phyloP scores from a whole-genome alignment of 1,284 basidiomycete genomes.

The Ceratobasidium sp. region DNA sequence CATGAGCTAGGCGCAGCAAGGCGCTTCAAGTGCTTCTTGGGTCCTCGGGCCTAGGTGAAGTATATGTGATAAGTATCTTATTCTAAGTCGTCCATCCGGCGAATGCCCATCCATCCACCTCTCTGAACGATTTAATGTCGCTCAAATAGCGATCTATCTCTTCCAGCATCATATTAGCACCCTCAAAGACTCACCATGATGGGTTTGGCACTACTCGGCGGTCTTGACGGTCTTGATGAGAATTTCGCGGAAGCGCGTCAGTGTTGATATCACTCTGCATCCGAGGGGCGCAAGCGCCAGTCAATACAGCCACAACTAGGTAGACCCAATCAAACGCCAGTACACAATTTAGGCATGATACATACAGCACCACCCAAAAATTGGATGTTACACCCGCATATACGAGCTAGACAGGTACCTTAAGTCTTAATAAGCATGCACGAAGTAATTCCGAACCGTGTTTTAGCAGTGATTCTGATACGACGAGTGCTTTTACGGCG shows the following conservation, averaged over 20 bases:
- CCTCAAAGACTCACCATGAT: constrained; percentile 26
- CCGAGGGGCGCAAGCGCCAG: constrained; percentile 1
- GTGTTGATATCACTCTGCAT: constrained; percentile 34
- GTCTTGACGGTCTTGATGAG: constrained; percentile 43
- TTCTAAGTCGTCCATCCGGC: constrained; percentile 18
- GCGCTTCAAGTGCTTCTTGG: constrained; percentile 99
- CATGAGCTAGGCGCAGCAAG: constrained; percentile 97
- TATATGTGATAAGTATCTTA: constrained; percentile 1
- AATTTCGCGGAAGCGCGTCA: constrained; percentile 35
- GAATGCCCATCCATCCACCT: constrained; percentile 19
- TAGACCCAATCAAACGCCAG: too few relatives aligned
- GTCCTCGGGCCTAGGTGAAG: constrained; percentile 85
- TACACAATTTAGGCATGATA: too few relatives aligned
- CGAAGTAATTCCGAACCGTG: too few relatives aligned
- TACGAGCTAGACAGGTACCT: too few relatives aligned
- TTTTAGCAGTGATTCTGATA: too few relatives aligned
- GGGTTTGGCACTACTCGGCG: constrained; percentile 24
- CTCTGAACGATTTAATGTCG: neutral
- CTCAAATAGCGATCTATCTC: neutral
- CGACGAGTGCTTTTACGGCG: too few relatives aligned
- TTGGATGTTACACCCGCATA: too few relatives aligned
- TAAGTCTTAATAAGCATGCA: too few relatives aligned
- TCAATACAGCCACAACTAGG: neutral
- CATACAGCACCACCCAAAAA: too few relatives aligned
- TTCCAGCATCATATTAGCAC: neutral